Conservation (phyloP, 306 rosid species). For the Castanea crenata region DNA sequence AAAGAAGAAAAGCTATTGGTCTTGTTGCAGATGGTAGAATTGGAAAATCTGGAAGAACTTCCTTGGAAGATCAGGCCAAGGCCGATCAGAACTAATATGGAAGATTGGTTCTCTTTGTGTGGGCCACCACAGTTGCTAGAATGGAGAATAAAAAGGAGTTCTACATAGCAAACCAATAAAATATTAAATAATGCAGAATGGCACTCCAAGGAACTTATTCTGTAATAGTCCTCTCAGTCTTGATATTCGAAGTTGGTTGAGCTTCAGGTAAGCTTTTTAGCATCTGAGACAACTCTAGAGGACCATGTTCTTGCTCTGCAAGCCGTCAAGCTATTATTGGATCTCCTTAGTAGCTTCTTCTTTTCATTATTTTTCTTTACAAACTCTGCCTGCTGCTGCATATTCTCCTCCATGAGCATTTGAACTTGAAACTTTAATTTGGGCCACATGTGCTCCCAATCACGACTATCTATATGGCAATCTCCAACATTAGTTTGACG, state of each 20-base stretch:
- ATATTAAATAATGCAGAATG: conserved; percentile 33
- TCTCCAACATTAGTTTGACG: no score
- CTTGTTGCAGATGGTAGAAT: conserved; percentile 5
- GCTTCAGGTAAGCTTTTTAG: conserved; percentile 34
- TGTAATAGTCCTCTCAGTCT: conserved; percentile 21
- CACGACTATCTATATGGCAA: no score
- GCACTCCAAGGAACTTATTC: conserved; percentile 34
- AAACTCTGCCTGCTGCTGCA: no score
- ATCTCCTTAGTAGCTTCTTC: conserved; percentile 46
- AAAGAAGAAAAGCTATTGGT: neutral
- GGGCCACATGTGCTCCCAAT: no score
- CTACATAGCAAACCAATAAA: neutral
- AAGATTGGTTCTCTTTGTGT: neutral
- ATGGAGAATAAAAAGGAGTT: conserved; percentile 1
- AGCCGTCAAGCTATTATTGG: conserved; percentile 38
- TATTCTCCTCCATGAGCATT: no score
- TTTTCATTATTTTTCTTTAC: neutral
- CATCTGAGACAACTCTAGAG: conserved; percentile 35
- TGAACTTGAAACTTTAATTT: no score
- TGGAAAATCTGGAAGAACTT: neutral
- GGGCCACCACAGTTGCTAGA: conserved; percentile 10
- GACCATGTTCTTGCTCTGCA: conserved; percentile 41
- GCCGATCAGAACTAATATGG: neutral
- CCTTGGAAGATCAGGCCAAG: conserved; percentile 3
- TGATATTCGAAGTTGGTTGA: conserved; percentile 27